Base-by-base conservation (phyloP, 768 basidiomycete genomes). In the Tulasnella sp. region DNA sequence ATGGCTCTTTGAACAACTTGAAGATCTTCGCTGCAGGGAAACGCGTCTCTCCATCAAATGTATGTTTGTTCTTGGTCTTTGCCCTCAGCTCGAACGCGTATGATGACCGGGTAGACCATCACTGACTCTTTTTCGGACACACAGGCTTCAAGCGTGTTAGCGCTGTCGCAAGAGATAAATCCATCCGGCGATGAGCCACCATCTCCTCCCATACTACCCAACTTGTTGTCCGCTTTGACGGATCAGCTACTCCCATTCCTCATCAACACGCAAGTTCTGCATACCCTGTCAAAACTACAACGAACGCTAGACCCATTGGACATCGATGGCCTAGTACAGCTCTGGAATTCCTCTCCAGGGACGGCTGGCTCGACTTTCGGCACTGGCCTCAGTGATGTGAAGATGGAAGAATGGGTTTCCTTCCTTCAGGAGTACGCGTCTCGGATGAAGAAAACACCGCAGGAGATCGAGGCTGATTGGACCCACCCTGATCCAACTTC, bases 221-320 rank as follows among this genome's bases (percentile, higher is more conserved):
- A 67, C 0, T 69, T 83, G 45, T 76, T 80, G 44, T 74, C 80
- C 38, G 71, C 73, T 1, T 79, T 94, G 64, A 70, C 74, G n/a
- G 64, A 72, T 4, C 70, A 76, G 2, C 52, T 92, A 23, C 68
- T 79, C 4, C 73, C 76, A 3, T 66, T 77, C 1, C 71, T 88
- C 27, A 67, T 79, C 47, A 62, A 68, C 11, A 81, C 79, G 1
- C 76, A 78, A 11, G 74, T 84, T 30, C 76, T 91, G 34, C 67
- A 59, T 10, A 77, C 70, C 3, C 72, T 93, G 42, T 76, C 78
- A 2, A 66, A 68, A 21, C 76, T 93, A 3, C 91, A 96, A 68
- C 78, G 83, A 24, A 80, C 78, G 3, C 79, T 97, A 23, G 93
- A 96, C 69, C 70, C 79, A 4, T 77, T 91, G 44, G 92, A 94